These are phyloP conservation scores for Neostapfia colusana DNA, from an alignment of 176 grass and related monocot genomes.

Conservation along the genomic window DNA sequence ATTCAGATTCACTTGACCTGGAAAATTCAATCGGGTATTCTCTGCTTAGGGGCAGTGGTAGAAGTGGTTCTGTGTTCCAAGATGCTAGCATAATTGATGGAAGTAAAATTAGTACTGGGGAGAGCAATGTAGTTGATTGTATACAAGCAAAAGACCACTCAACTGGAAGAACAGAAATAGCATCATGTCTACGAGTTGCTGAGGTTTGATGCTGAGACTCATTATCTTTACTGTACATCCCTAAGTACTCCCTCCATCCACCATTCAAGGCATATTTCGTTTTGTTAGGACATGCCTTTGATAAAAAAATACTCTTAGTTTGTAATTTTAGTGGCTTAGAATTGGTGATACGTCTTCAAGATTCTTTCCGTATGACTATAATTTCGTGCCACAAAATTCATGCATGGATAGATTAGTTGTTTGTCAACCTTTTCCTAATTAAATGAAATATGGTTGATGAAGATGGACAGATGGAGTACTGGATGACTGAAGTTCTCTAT, in stretches of 20 bases:
- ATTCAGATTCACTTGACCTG: slow-evolving; percentile 39
- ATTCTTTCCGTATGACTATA: background rate
- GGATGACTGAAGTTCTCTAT: background rate
- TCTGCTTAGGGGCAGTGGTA: slow-evolving; percentile 58
- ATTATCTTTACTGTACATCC: background rate
- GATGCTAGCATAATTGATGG: slow-evolving; percentile 62
- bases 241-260: slow-evolving; percentile 3
- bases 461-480: background rate
- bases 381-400: background rate
- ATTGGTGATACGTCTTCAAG: background rate
- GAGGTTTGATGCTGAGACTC: slow-evolving; percentile 62
- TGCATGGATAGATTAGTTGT: background rate
- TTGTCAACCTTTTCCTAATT: background rate
- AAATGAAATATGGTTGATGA: background rate
- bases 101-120: slow-evolving; percentile 72
- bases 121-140: slow-evolving; percentile 72
- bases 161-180: slow-evolving; percentile 88
- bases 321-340: background rate
- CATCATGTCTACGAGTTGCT: slow-evolving; percentile 83
- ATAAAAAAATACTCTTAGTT: background rate
- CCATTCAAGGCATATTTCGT: background rate
- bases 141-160: slow-evolving; percentile 81
- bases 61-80: slow-evolving; percentile 47
- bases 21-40: slow-evolving; percentile 59
- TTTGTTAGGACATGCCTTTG: background rate